Conservation (phyloP, 164 flowering plant genomes). For the Stephania yunnanensis region DNA sequence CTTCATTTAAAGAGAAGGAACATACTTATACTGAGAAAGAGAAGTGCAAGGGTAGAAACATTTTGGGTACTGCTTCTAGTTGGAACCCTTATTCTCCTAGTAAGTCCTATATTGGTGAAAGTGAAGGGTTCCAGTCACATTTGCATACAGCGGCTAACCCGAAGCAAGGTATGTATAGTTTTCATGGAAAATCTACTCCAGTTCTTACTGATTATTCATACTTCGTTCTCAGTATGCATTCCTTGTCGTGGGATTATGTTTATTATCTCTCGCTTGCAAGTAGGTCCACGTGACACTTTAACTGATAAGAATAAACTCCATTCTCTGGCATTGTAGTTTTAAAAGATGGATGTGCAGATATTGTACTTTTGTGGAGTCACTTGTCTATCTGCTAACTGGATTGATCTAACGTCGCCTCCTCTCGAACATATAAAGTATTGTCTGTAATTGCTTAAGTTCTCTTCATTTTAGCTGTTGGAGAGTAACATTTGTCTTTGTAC, state of each 20-base stretch:
- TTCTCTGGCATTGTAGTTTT: no score
- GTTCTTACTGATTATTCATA: not conserved
- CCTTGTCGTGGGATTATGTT: not conserved
- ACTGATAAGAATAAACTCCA: not conserved
- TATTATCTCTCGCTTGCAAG: not conserved
- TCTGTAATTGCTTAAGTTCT: not conserved
- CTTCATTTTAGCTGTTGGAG: not conserved
- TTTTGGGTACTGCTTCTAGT: not conserved
- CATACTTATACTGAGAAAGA: slow-evolving; percentile 9
- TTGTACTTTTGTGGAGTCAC: not conserved
- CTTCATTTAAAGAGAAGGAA: slow-evolving; percentile 3
- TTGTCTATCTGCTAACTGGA: no score
- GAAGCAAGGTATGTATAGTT: slow-evolving; percentile 9
- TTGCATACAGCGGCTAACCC: not conserved
- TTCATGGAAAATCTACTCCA: not conserved
- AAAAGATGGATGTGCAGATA: not conserved
- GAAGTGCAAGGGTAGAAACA: slow-evolving; percentile 9
- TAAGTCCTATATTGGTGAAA: slow-evolving; percentile 8
- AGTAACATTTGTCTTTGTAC: no score
- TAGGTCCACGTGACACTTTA: not conserved
- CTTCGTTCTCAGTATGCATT: not conserved
- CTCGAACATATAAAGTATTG: not conserved
- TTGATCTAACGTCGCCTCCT: not conserved
- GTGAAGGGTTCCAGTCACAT: not conserved
- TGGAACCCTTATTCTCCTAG: not conserved